Evolutionary conservation across 495 filamentous ascomycete species (phyloP).

Genomic region (Hyaloscypha variabilis): DNA sequence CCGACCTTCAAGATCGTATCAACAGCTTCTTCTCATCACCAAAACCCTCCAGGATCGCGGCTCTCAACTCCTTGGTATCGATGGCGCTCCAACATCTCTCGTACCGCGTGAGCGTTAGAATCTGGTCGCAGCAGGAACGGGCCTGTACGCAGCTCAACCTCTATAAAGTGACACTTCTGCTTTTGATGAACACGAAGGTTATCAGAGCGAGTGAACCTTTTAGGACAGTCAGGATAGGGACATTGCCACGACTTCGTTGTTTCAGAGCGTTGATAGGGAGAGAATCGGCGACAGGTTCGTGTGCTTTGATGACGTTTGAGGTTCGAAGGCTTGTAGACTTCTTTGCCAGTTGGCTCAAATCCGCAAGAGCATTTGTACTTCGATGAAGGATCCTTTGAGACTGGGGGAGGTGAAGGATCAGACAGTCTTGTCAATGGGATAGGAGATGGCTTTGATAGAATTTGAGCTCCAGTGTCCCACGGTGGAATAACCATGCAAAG

Average conservation of each 20-base stretch:
- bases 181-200: constrained; percentile 3
- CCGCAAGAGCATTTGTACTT: neutral
- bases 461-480: no score
- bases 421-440: no score
- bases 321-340: neutral
- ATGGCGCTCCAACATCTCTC: neutral
- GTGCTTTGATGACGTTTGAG: constrained; percentile 10
- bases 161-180: neutral
- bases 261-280: neutral
- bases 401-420: neutral
- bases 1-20: neutral
- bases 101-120: neutral
- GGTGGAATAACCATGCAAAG: no score
- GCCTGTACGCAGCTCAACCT: neutral
- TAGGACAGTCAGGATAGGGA: neutral
- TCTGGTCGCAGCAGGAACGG: neutral
- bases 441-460: no score
- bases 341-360: neutral
- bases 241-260: neutral
- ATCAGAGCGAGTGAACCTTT: neutral
- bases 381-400: neutral
- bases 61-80: neutral
- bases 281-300: neutral
- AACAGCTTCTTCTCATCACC: neutral
- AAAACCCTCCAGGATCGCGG: neutral